Conservation (phyloP, 1,284 basidiomycete species). For the Ganoderma leucocontextum region DNA sequence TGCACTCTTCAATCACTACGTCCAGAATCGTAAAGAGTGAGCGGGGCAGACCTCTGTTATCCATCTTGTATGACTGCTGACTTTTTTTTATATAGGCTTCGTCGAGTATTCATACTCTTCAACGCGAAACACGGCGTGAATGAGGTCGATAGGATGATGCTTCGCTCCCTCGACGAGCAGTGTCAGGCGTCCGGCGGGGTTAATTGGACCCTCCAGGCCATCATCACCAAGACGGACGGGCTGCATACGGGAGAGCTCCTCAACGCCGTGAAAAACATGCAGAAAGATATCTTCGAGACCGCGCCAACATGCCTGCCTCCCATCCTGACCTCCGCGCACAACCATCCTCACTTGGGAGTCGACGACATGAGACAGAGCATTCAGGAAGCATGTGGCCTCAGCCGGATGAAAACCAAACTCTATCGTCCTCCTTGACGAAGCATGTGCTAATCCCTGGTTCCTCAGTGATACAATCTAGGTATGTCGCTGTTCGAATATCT, state of each 20-base stretch:
- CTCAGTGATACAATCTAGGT: background rate
- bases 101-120: conserved; percentile 73
- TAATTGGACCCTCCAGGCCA: conserved; percentile 68
- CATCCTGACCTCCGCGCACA: conserved; percentile 62
- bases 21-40: conserved; percentile 66
- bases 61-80: conserved; percentile 7
- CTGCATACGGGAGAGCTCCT: conserved; percentile 48
- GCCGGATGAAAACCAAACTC: conserved; percentile 23
- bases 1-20: conserved; percentile 67
- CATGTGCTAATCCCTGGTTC: background rate
- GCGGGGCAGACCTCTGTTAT: conserved; percentile 34
- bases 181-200: conserved; percentile 47
- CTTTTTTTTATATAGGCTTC: conserved; percentile 53
- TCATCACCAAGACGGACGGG: conserved; percentile 76
- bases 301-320: conserved; percentile 71
- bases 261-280: conserved; percentile 41
- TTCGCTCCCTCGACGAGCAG: conserved; percentile 55
- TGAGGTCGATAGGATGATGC: conserved; percentile 66
- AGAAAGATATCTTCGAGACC: conserved; percentile 53
- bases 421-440: conserved; percentile 14
- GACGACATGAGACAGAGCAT: conserved; percentile 64
- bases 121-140: conserved; percentile 71
- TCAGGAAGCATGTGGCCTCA: conserved; percentile 57
- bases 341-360: conserved; percentile 61
- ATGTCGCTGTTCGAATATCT: background rate